phyloP scores from a whole-genome alignment of 192 early-diverging fungal species.

The Nowakowskiella sp. region DNA sequence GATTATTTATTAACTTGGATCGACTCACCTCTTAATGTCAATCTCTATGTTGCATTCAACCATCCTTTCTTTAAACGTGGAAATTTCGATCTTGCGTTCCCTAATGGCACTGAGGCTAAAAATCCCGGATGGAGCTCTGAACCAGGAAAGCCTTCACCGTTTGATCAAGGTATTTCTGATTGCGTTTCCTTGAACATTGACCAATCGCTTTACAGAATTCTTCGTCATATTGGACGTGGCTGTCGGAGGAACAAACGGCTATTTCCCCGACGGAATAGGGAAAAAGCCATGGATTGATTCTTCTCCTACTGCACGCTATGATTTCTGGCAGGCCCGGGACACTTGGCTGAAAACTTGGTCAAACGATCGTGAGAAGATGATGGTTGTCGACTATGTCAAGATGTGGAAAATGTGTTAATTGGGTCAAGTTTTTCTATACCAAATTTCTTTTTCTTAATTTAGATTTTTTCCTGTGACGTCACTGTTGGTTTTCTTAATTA shows the following conservation, averaged over 20 bases:
- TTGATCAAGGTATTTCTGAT: conserved; percentile 51
- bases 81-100: conserved; percentile 20
- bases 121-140: not conserved
- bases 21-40: conserved; percentile 33
- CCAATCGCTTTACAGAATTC: conserved; percentile 18
- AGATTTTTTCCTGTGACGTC: too few relatives aligned
- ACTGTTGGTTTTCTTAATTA: too few relatives aligned
- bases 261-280: conserved; percentile 41
- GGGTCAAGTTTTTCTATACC: not conserved
- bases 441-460: not conserved
- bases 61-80: conserved; percentile 42
- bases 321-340: conserved; percentile 42
- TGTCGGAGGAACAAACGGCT: conserved; percentile 49
- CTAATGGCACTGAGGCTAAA: not conserved
- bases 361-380: conserved; percentile 14
- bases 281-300: conserved; percentile 51
- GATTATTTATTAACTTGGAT: conserved; percentile 48
- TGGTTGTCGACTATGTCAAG: conserved; percentile 26
- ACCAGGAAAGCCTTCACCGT: conserved; percentile 33
- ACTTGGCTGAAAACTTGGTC: conserved; percentile 51
- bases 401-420: conserved; percentile 25
- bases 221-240: conserved; percentile 53
- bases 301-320: conserved; percentile 32
- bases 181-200: conserved; percentile 2
- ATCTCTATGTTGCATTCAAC: conserved; percentile 45